Base-by-base conservation (phyloP, 768 basidiomycete species). In the Lactarius hatsudake region DNA sequence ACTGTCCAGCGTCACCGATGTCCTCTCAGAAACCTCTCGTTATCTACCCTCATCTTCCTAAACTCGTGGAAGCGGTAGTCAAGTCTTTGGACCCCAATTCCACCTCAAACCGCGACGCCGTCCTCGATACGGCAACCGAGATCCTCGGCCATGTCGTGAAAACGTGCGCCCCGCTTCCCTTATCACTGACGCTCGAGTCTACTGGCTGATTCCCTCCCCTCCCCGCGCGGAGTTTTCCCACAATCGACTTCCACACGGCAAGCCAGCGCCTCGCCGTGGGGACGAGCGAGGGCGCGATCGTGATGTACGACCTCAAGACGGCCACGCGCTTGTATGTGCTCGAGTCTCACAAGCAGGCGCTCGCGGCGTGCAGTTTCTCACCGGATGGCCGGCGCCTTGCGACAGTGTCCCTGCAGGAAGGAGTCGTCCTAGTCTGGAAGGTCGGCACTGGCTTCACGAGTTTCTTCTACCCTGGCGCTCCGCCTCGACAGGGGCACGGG, bases 301-400 rank as follows among this genome's bases (percentile, higher is more conserved):
- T 94, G 65, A 94, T 97, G 89, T 98, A 97, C 74, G 97, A 98
- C 74, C 83, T 98, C 61, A 97, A 98, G 77, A 94, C 95, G 0
- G 96, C 95, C 0, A 98, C 92, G 0, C 86, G 97, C 13, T 81
- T 98, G 17, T 99, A 98, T 73, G 92, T 99, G 0, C 86, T 99
- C 13, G 96, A 98, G 72, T 90, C 93, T 0, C 96, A 98, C 79
- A 87, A 87, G 74, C 88, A 89, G 73, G 81, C 83, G 1, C 85
- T 94, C 12, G 85, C 91, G 0, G 94, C 93, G 0, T 89, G 93
- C 69, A 92, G 89, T 65, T 98, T 97, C 76, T 96, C 94, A 9
- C 91, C 95, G 0, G 97, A 99, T 72, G 97, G 97, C 0, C 81
- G 95, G 23, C 82, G 97, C 23, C 80, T 98, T 20, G 88, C 96